phyloP scores from a whole-genome alignment of 1,284 basidiomycete genomes.

The Pseudozyma tsukubaensis region DNA sequence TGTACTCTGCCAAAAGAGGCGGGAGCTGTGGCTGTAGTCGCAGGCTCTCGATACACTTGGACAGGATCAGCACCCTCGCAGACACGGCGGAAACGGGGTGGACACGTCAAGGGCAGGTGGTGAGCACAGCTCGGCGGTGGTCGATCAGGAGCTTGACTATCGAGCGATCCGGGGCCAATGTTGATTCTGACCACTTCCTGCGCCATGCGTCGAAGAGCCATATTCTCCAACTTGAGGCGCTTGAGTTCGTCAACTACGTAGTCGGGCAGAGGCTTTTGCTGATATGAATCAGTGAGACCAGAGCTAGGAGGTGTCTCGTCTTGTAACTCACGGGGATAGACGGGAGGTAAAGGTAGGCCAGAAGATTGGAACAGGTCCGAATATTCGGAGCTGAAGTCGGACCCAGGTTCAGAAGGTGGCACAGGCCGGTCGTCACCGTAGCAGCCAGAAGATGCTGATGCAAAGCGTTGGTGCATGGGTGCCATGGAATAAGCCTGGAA shows the following conservation, averaged over 20 bases:
- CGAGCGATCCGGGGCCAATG: conserved; percentile 2
- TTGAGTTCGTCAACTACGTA: conserved; percentile 42
- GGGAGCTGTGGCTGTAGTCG: neutral
- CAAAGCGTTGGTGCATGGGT: conserved; percentile 24
- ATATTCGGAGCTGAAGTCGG: conserved; percentile 43
- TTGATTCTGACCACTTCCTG: conserved; percentile 28
- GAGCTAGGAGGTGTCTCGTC: conserved; percentile 9
- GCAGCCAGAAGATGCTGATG: conserved; percentile 27
- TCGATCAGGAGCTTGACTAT: neutral
- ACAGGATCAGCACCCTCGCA: conserved; percentile 27
- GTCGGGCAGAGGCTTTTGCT: conserved; percentile 20
- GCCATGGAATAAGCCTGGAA: conserved; percentile 5
- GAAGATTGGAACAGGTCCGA: conserved; percentile 27
- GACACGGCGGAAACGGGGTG: conserved; percentile 24
- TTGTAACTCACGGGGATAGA: neutral
- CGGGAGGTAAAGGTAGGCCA: conserved; percentile 2
- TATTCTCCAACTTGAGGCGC: conserved; percentile 45
- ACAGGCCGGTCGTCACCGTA: conserved; percentile 25
- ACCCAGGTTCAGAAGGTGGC: conserved; percentile 27
- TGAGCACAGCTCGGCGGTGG: conserved; percentile 11
- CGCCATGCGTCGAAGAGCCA: conserved; percentile 42
- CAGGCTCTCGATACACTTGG: conserved; percentile 14
- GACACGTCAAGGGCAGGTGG: conserved; percentile 15
- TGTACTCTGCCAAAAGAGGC: neutral
- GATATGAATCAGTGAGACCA: conserved; percentile 1